Evolutionary conservation across 1,284 basidiomycete species (phyloP).

Genomic region (Ustilago tritici): DNA sequence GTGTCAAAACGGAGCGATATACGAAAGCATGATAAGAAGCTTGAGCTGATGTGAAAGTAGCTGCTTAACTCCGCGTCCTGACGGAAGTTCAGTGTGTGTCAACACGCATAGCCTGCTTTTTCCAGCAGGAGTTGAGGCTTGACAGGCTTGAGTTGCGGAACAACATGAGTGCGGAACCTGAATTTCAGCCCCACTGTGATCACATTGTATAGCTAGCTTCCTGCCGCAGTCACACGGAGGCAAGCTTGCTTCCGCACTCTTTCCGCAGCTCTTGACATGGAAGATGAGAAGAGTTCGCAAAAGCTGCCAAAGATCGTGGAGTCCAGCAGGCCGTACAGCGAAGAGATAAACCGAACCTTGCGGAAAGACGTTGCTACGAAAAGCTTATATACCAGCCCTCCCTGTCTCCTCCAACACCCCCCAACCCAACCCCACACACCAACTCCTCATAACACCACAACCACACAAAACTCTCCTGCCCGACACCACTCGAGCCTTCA

Average conservation of each 20-base stretch:
- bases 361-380: neutral
- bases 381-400: neutral
- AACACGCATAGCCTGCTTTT: neutral
- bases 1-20: neutral
- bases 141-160: neutral
- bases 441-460: neutral
- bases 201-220: neutral
- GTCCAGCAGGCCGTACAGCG: neutral
- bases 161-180: neutral
- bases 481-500: neutral
- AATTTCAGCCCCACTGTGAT: neutral
- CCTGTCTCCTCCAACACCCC: neutral
- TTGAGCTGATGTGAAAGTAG: neutral
- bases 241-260: conserved; percentile 1
- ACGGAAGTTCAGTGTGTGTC: neutral
- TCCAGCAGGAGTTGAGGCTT: too few relatives aligned
- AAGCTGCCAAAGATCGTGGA: too few relatives aligned
- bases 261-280: neutral
- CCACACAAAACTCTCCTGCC: neutral
- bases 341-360: neutral
- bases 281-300: too few relatives aligned
- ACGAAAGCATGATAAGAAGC: neutral
- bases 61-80: neutral
- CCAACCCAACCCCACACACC: neutral
- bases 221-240: neutral